Base-by-base conservation (phyloP, 2,329 filamentous ascomycete genomes). In the Pyrenochaeta sp. region DNA sequence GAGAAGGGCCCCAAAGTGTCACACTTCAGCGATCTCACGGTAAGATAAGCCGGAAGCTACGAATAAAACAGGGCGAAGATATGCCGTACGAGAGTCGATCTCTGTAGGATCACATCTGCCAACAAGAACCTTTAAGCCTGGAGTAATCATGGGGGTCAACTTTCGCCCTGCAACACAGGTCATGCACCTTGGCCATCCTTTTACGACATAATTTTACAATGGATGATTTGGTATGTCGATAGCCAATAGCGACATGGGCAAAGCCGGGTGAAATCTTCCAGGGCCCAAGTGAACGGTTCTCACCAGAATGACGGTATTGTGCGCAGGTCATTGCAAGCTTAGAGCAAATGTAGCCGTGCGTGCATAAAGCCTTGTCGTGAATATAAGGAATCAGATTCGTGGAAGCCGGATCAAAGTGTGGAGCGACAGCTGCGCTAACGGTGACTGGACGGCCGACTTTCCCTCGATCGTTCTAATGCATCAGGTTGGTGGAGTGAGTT, bases 241-340 rank as follows among this genome's bases (percentile, higher is more conserved):
- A 7, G 11, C 36, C 36, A 39, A 39, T 21, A 23, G 18, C 36
- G 20, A 37, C 18, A 21, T 3, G 36, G 15, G 3, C 15, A 14
- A 21, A 4, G 27, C 18, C 20, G 31, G 40, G 21, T 33, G 40
- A 39, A 32, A 36, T 27, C 32, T 49, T 35, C 27, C 37, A 29
- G 45, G n/a, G 45, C 50, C 54, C 54, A 39, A 30, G 41, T 30
- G 41, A 30, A 56, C 36, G 54, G 54, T 56, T 54, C 49, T 39
- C 49, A 50, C 49, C 49, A 49, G 20, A 18, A 36, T 35, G 29
- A 41, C 43, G 45, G 51, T 36, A 31, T 29, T 42, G 17, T 21
- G 2, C 33, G 32, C 36, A 60, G 54, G 56, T 51, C 56, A 49
- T 53, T 55, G 54, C 56, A 44, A 47, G 42, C 14, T 35, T 49